Conservation (phyloP, 2,329 filamentous ascomycete genomes). For the Pseudocercospora musae region DNA sequence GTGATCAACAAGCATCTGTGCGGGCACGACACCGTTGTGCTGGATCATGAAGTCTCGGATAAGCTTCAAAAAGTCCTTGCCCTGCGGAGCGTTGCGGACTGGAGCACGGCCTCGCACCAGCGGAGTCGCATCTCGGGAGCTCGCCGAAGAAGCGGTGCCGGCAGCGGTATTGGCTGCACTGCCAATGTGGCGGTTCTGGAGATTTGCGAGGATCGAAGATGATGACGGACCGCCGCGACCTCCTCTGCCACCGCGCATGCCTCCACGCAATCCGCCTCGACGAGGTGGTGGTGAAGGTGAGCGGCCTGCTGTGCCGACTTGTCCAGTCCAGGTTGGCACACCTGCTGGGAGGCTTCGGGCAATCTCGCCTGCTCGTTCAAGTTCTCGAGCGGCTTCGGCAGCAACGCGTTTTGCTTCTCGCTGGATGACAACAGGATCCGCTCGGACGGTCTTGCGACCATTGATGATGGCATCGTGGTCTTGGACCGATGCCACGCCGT, state of each 20-base stretch:
- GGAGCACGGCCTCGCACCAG: conserved; percentile 18
- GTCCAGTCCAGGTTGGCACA: conserved; percentile 90
- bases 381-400: conserved; percentile 69
- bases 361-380: conserved; percentile 69
- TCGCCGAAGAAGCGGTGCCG: conserved; percentile 32
- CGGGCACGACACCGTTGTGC: conserved; percentile 75
- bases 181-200: conserved; percentile 41
- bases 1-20: conserved; percentile 83
- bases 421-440: conserved; percentile 74
- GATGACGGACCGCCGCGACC: conserved; percentile 42
- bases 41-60: conserved; percentile 76
- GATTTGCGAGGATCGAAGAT: conserved; percentile 42
- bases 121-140: conserved; percentile 25
- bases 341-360: conserved; percentile 73
- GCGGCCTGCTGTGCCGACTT: conserved; percentile 72
- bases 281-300: conserved; percentile 55
- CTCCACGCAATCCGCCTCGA: conserved; percentile 41
- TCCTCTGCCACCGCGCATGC: conserved; percentile 22
- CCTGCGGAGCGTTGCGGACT: conserved; percentile 27
- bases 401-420: conserved; percentile 79
- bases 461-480: conserved; percentile 91
- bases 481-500: conserved; percentile 83
- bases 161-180: conserved; percentile 25
- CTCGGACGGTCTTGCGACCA: conserved; percentile 62
- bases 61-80: conserved; percentile 45